A percentile compares a stretch with the other conserved stretches of the same genome.
Evolutionary conservation across 176 grass and related monocot species (phyloP).

Genomic region (Oryza meyeriana): DNA sequence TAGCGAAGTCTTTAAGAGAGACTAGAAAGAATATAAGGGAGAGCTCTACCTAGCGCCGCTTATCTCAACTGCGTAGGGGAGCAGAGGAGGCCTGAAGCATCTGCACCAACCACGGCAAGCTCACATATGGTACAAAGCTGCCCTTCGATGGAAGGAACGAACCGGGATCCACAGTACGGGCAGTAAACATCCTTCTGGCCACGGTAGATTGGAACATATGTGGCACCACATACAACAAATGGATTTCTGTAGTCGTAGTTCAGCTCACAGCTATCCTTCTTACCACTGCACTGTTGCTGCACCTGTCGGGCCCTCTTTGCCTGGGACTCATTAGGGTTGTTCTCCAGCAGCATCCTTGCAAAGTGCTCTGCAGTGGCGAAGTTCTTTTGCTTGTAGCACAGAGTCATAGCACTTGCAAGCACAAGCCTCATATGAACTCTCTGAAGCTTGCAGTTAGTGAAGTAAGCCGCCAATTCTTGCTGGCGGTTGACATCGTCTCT

Average conservation of each 20-base stretch:
- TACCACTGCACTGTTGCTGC: constrained; percentile 46
- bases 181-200: constrained; percentile 84
- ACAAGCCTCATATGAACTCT: constrained; percentile 78
- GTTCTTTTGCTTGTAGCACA: constrained; percentile 64
- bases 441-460: constrained; percentile 89
- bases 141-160: constrained; percentile 50
- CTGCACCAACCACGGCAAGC: constrained; percentile 64
- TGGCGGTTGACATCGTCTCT: constrained; percentile 52
- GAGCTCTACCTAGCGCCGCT: constrained; percentile 38
- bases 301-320: constrained; percentile 74
- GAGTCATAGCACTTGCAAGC: constrained; percentile 62
- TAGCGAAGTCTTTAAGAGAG: neutral
- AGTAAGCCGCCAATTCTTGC: constrained; percentile 78
- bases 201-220: constrained; percentile 77
- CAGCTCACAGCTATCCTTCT: constrained; percentile 41
- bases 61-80: constrained; percentile 71
- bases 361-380: constrained; percentile 69
- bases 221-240: constrained; percentile 79
- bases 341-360: constrained; percentile 76
- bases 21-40: constrained; percentile 48
- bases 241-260: constrained; percentile 91
- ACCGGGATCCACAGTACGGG: constrained; percentile 70
- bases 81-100: constrained; percentile 82
- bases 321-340: constrained; percentile 54
- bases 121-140: constrained; percentile 87